Conservation (phyloP, 2,329 filamentous ascomycete genomes). For the Fusarium secorum region DNA sequence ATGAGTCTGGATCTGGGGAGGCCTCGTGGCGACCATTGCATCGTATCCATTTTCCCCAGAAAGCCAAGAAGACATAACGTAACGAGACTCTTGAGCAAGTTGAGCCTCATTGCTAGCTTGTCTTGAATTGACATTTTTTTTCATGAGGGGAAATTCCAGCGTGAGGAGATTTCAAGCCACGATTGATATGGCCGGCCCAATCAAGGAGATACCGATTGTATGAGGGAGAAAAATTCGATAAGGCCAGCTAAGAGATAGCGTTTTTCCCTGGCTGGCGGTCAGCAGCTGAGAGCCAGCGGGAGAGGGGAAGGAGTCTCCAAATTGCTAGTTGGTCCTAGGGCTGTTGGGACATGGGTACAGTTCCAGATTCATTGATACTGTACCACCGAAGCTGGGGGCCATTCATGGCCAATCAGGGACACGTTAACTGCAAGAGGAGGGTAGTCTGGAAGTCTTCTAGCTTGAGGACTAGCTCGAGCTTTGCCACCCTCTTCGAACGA, state of each 20-base stretch:
- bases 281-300: constrained; percentile 5
- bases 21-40: constrained; percentile 18
- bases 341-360: constrained; percentile 1
- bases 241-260: constrained; percentile 12
- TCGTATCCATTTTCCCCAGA: constrained; percentile 32
- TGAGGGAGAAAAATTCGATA: background rate
- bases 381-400: constrained; percentile 9
- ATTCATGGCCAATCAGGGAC: constrained; percentile 23
- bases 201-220: constrained; percentile 37
- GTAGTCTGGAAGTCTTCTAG: constrained; percentile 43
- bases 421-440: background rate
- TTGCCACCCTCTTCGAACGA: constrained; percentile 4
- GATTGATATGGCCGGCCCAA: constrained; percentile 22
- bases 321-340: constrained; percentile 1
- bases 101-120: constrained; percentile 19
- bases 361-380: constrained; percentile 17
- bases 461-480: background rate
- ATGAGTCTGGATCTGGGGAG: constrained; percentile 12
- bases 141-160: constrained; percentile 25
- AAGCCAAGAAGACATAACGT: constrained; percentile 27
- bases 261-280: constrained; percentile 7
- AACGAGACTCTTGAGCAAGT: constrained; percentile 5
- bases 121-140: background rate
- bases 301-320: constrained; percentile 25
- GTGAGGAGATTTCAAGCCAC: constrained; percentile 25